Base-by-base conservation (phyloP, 2,329 filamentous ascomycete genomes). In the Curvularia verruculosa region DNA sequence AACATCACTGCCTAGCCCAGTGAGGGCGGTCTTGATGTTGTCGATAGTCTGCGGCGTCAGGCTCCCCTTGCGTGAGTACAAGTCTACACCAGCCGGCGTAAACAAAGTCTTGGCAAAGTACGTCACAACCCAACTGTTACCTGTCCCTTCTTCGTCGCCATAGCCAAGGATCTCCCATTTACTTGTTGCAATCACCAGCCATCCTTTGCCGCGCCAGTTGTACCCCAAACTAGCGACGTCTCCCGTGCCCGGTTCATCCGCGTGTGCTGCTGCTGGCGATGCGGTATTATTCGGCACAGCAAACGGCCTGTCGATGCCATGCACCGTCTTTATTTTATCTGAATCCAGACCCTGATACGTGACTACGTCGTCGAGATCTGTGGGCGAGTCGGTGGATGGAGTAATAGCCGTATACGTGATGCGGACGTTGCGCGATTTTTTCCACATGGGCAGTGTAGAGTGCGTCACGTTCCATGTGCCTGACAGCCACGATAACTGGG, bases 61-160 rank as follows among this genome's bases (percentile, higher is more conserved):
- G 60, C 82, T 83, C 49, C 77, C 82, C 15, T 83, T 80, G 65
- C 89, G 82, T 44, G 85, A 87, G 75, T 94, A 95, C 9, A 96
- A 76, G 76, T 96, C 92, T 28, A 96, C 69, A 0, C 92, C 92
- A 54, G 91, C 90, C 61, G 89, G 89, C 6, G 91, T 95, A 66
- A 96, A 96, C 43, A 93, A 65, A 23, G 90, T 96, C 69, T 90
- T 88, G 61, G 88, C 87, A 75, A 96, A 96, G 82, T 89, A 94
- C 4, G 90, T 96, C 13, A 96, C 90, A 1, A 85, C 86, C 90
- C 90, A 96, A 31, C 78, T 65, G 65, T 83, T 82, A 75, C 76
- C 77, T 7, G 63, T 66, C 0, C 77, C 79, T 13, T 77, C 72
- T 21, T 79, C 77, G 70, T 88, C 84, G 5, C 91, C 91, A 82